Evolutionary conservation across 768 basidiomycete species (phyloP), one percentile per base, ranked within the genome.

Genomic region (Kwoniella newhampshirensis): DNA sequence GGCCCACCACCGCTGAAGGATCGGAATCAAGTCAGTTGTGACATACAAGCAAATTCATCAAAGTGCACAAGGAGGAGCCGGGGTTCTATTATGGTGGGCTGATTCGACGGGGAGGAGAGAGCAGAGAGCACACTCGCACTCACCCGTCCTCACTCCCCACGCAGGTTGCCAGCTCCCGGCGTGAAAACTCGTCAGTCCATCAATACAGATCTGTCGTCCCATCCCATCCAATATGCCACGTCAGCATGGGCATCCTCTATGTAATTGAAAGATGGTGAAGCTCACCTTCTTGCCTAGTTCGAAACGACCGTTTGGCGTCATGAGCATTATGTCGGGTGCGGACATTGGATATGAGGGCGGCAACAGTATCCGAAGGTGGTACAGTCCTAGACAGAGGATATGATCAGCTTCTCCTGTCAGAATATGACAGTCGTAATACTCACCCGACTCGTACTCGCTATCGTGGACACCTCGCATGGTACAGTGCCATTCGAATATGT

Each of bases 151-250:
- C 18, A 98, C 89, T 53, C 94, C 94, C 94, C 94, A 98, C 23
- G 91, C 91, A 35, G 94, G 94, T 76, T 97, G 92, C 94, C 94
- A 98, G 28, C 89, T 81, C 66, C 97, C 94, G 77, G 92, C 90
- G 64, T 97, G 92, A 80, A 94, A 76, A 30, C 54, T 49, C 27
- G 67, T 74, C 28, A 78, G 52, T 3, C 77, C 77, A 45, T 78
- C 77, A 39, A 68, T 73, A 54, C 74, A 75, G 32, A 78, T 76
- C 74, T 71, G 41, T 28, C 15, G 15, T 44, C 44, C 25, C 42
- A 51, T 41, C 12, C 13, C 8, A n/a, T n/a, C n/a, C n/a, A n/a
- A n/a, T n/a, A 20, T 51, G 46, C 43, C 35, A 18, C 28, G 26
- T 56, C 35, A 64, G 52, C 37, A 21, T n/a, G 17, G 30, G n/a